These are phyloP conservation scores for Schizochytrium sp. DNA, from an alignment of 108 stramenopile species.

Conservation along the genomic window DNA sequence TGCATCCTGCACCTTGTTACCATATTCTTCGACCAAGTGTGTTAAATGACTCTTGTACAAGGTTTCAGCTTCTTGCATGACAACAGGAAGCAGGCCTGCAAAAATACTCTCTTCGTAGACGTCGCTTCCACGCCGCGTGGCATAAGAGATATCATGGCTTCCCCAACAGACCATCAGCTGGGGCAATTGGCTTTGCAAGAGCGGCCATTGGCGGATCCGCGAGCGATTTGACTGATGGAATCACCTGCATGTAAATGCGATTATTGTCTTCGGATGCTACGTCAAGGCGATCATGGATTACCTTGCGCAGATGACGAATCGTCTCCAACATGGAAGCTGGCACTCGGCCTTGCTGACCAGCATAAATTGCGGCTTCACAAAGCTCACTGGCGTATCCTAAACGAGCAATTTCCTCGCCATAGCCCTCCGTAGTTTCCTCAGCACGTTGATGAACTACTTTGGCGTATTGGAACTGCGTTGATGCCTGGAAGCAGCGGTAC, in stretches of 20 bases:
- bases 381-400: constrained; percentile 33
- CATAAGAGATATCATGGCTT: background rate
- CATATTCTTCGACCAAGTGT: constrained; percentile 21
- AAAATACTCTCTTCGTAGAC: background rate
- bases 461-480: constrained; percentile 63
- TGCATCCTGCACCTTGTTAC: constrained; percentile 57
- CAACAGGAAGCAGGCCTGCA: constrained; percentile 21
- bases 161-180: background rate
- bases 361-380: constrained; percentile 48
- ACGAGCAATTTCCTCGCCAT: constrained; percentile 61
- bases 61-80: constrained; percentile 48
- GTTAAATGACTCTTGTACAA: constrained; percentile 47
- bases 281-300: constrained; percentile 7
- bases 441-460: constrained; percentile 50
- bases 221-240: background rate
- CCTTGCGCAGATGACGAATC: constrained; percentile 17
- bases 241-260: constrained; percentile 62
- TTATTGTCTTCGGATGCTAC: constrained; percentile 62
- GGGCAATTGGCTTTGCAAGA: constrained; percentile 41
- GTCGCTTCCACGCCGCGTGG: background rate
- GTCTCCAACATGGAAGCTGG: constrained; percentile 50
- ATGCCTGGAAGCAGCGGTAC: constrained; percentile 65
- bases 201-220: background rate
- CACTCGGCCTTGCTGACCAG: background rate
- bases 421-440: constrained; percentile 59